Evolutionary conservation across 1,139 yeast genomes (phyloP).

Genomic region (Blastobotrys indianensis): DNA sequence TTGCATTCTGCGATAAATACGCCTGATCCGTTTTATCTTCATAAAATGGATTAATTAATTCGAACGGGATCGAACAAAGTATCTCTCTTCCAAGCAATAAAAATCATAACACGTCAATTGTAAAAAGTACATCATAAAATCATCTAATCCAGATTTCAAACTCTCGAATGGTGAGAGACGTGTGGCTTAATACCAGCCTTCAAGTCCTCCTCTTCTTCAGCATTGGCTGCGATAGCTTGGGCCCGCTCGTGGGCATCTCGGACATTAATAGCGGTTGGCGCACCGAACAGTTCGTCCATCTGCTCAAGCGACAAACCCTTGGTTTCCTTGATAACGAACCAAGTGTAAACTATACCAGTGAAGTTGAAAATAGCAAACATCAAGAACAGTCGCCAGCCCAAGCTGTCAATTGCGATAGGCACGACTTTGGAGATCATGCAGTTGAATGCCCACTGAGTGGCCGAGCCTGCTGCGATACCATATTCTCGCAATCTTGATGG

Average conservation of each 20-base stretch:
- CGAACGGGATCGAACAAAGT: no score
- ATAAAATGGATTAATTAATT: no score
- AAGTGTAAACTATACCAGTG: conserved; percentile 34
- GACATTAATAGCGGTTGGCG: conserved; percentile 11
- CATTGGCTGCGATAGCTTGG: conserved; percentile 4
- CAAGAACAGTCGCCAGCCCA: conserved; percentile 18
- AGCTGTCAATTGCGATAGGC: conserved; percentile 31
- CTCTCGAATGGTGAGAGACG: conserved; percentile 3
- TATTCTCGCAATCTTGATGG: conserved; percentile 45
- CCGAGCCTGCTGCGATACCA: conserved; percentile 48
- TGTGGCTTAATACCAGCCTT: not conserved
- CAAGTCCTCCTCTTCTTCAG: conserved; percentile 6
- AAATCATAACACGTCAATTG: no score
- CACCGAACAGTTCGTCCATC: conserved; percentile 49
- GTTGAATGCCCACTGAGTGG: conserved; percentile 46
- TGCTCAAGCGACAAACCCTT: conserved; percentile 63
- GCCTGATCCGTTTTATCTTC: no score
- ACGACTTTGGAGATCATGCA: conserved; percentile 27
- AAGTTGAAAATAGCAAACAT: conserved; percentile 21
- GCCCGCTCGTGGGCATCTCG: conserved; percentile 11
- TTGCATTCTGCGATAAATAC: no score
- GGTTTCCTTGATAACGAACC: conserved; percentile 57
- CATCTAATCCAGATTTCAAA: no score
- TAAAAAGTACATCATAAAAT: no score
- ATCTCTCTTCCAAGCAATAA: no score